phyloP scores from a whole-genome alignment of 129 eudicot genomes.

The Apium graveolens region DNA sequence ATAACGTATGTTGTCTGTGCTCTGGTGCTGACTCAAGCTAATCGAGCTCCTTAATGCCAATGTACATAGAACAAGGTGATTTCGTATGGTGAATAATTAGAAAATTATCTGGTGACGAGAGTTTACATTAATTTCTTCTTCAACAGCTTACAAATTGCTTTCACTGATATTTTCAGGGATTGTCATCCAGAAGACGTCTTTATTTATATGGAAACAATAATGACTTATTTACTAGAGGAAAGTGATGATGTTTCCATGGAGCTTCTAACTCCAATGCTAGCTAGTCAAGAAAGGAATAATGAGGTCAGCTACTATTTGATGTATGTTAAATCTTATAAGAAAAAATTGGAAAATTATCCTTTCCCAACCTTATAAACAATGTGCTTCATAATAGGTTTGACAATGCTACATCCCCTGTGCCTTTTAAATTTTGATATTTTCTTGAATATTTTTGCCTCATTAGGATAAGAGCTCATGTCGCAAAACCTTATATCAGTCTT shows the following conservation, averaged over 20 bases:
- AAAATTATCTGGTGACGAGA: neutral
- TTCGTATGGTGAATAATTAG: neutral
- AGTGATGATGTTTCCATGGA: constrained; percentile 78
- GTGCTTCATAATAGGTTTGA: neutral
- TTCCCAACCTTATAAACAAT: neutral
- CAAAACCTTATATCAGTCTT: neutral
- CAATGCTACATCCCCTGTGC: neutral
- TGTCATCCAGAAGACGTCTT: constrained; percentile 49
- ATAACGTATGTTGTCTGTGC: neutral
- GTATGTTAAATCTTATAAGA: neutral
- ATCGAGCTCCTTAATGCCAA: neutral
- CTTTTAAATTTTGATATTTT: neutral
- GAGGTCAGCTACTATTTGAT: constrained; percentile 27
- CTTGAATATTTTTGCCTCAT: neutral
- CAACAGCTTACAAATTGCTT: neutral
- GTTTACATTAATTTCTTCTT: neutral
- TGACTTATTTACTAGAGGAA: constrained; percentile 80
- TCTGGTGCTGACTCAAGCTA: too few relatives aligned
- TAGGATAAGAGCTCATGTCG: neutral
- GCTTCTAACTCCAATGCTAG: constrained; percentile 52
- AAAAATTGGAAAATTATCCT: neutral
- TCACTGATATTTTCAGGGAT: constrained; percentile 36
- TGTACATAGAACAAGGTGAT: neutral
- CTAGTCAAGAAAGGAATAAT: constrained; percentile 41
- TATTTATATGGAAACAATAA: constrained; percentile 71